Evolutionary conservation across 2,329 filamentous ascomycete genomes (phyloP), one percentile per base, ranked within the genome.

Genomic region (Beauveria sp.): DNA sequence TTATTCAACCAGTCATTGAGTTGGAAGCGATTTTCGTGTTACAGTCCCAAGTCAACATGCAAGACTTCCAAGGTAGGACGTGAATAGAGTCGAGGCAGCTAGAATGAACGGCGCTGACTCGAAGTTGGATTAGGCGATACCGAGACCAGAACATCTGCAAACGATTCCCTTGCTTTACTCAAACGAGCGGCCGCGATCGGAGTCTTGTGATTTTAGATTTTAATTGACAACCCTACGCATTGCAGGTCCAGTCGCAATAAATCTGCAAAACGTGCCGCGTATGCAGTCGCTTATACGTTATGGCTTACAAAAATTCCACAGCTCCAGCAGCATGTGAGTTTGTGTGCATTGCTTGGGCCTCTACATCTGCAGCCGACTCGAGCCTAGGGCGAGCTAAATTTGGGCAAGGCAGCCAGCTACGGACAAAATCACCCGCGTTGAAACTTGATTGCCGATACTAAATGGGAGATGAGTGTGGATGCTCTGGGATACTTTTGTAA

Each of bases 381-480:
- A 38, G 12, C 34, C 34, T 38, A 43, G 47, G 47, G 38, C 50
- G 28, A 30, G 30, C 22, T 42, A 46, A 28, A 38, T 38, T 47
- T 43, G 42, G 49, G 42, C 12, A 26, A 43, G 40, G 52, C 18
- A 22, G 53, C 42, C n/a, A 12, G 38, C 22, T 54, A 40, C 34
- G 51, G 51, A 54, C 38, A 54, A 18, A 54, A 40, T 1, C 18
- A 6, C n/a, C 12, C 38, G 18, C 43, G 34, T 38, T 38, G 12
- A 38, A 38, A 38, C 46, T 46, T 51, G 34, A 47, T 43, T 49
- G 56, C 55, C 24, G 34, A 38, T 40, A 10, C 24, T 24, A n/a
- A 59, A 47, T 53, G 42, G 49, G 58, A 60, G 58, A 60, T 53
- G 58, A 60, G 38, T 10, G 49, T 52, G 57, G 57, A 45, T 52